Evolutionary conservation across 805 yeast genomes (phyloP).

Genomic region (Ogataea pilisensis): DNA sequence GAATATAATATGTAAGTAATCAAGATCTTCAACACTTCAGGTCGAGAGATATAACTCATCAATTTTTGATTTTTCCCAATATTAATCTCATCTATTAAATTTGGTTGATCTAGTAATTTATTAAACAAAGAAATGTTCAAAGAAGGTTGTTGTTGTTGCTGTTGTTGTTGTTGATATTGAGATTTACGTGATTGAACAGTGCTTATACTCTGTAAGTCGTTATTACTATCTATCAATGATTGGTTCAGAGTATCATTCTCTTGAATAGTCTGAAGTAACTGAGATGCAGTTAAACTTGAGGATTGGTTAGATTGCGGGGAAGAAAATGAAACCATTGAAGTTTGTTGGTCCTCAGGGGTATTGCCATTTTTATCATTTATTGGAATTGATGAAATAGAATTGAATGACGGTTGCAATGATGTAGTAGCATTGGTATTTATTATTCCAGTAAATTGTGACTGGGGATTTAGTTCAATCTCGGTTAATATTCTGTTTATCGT

Average conservation of each 20-base stretch:
- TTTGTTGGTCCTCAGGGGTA: neutral
- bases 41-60: conserved; percentile 29
- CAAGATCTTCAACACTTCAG: conserved; percentile 28
- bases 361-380: conserved; percentile 1
- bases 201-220: neutral
- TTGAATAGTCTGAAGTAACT: conserved; percentile 32
- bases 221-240: conserved; percentile 8
- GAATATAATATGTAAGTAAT: conserved; percentile 29
- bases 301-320: conserved; percentile 18
- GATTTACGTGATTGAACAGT: conserved; percentile 1
- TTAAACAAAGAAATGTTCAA: conserved; percentile 29
- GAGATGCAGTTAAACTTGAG: conserved; percentile 28
- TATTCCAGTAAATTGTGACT: conserved; percentile 8
- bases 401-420: no score
- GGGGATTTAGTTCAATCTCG: conserved; percentile 35
- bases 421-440: conserved; percentile 2
- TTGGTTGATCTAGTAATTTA: conserved; percentile 33
- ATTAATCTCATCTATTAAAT: conserved; percentile 33
- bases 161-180: neutral
- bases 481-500: conserved; percentile 32
- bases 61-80: conserved; percentile 32
- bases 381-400: conserved; percentile 1
- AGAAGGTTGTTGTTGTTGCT: neutral
- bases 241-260: conserved; percentile 26
- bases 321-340: conserved; percentile 10